Evolutionary conservation across 2,329 filamentous ascomycete species (phyloP), one percentile per base, ranked within the genome.

Genomic region (Intubia oerlemansii): DNA sequence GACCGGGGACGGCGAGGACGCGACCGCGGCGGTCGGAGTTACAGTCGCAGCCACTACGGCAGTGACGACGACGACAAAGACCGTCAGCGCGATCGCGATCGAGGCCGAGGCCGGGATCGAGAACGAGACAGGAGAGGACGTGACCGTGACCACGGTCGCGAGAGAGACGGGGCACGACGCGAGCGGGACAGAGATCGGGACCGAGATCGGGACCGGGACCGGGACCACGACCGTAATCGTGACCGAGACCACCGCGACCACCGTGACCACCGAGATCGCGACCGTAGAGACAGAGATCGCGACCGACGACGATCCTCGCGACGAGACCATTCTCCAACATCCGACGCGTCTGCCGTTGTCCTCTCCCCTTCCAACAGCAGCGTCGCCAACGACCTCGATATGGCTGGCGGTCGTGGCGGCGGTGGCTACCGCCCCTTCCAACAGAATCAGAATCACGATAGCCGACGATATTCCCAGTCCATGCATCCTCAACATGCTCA

Each of bases 301-400:
- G 52, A 54, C 31, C 48, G 51, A 24, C 23, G 17, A 13, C 13
- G 25, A 15, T 20, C 11, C 10, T 27, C 31, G 10, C 31, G n/a
- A n/a, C n/a, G n/a, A n/a, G n/a, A 16, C 6, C 17, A 12, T 3
- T 40, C 46, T 30, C 47, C 49, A 34, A 50, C 51, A 33, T 44
- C 49, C 26, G 46, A 48, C 10, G 39, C 42, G 14, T 42, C 43
- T 12, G 44, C 49, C 29, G 42, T 50, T 26, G 57, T 59, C 12
- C 57, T 60, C 10, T 61, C 57, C 7, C n/a, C 24, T 28, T n/a
- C n/a, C n/a, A n/a, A n/a, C n/a, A n/a, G n/a, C n/a, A n/a, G n/a
- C n/a, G n/a, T n/a, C n/a, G n/a, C n/a, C n/a, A 46, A 57, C 22
- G 59, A 65, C 39, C 56, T 60, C 32, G 58, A 57, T 18, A 57